Evolutionary conservation across 148 eudicot genomes (phyloP).

Genomic region (Rhododendron williamsianum): DNA sequence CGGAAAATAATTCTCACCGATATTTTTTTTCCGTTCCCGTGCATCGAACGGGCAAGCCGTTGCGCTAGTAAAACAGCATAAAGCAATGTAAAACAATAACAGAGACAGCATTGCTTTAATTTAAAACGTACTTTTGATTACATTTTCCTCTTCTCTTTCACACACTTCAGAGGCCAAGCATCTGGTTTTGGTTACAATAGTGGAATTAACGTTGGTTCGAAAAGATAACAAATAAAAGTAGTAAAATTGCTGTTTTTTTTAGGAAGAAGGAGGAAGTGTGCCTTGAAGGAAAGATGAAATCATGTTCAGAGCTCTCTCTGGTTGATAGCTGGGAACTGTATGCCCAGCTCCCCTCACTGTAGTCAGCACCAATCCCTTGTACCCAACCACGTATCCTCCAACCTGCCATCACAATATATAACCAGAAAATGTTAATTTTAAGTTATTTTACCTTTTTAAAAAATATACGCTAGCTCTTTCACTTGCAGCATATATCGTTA

Average conservation of each 20-base stretch:
- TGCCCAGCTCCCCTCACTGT: conserved; percentile 22
- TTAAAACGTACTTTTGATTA: not conserved
- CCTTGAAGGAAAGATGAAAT: conserved; percentile 20
- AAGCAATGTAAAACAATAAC: not conserved
- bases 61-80: not conserved
- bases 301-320: conserved; percentile 16
- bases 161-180: not conserved
- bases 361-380: conserved; percentile 1
- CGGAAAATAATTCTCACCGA: too few relatives aligned
- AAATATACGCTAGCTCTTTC: not conserved
- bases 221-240: not conserved
- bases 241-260: not conserved
- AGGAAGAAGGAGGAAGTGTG: not conserved
- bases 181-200: not conserved
- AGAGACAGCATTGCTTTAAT: not conserved
- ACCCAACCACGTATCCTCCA: conserved; percentile 21
- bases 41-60: too few relatives aligned
- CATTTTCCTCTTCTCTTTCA: not conserved
- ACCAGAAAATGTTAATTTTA: not conserved
- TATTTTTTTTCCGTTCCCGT: too few relatives aligned
- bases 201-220: not conserved
- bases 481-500: not conserved
- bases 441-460: not conserved
- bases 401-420: not conserved
- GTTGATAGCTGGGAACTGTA: conserved; percentile 25